A percentile compares a stretch with the other conserved stretches of the same genome.
These are phyloP conservation scores for Trifolium subterraneum DNA, from an alignment of 306 rosid species.

Conservation along the genomic window DNA sequence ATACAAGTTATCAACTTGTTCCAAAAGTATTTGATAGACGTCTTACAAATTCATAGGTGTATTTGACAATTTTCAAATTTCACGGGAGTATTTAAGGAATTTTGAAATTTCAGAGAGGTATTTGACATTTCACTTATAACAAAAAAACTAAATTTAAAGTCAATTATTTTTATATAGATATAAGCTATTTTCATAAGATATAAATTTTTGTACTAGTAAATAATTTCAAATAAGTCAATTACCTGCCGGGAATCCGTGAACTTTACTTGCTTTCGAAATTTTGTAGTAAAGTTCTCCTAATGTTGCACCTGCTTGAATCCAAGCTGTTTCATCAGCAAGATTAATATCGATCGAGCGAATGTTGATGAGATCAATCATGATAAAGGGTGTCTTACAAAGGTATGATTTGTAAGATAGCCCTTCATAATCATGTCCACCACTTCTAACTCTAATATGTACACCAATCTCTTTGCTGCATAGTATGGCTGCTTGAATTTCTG, in stretches of 20 bases:
- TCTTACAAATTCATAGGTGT: too few species aligned
- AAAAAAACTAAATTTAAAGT: too few species aligned
- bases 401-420: slow-evolving; percentile 60
- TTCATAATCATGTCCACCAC: slow-evolving; percentile 68
- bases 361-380: slow-evolving; percentile 53
- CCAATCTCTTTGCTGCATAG: slow-evolving; percentile 51
- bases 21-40: too few species aligned
- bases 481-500: slow-evolving; percentile 55
- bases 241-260: slow-evolving; percentile 56
- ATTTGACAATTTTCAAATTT: too few species aligned
- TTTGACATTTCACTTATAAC: too few species aligned
- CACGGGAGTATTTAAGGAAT: too few species aligned
- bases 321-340: slow-evolving; percentile 56
- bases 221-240: background rate
- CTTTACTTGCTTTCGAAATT: slow-evolving; percentile 47
- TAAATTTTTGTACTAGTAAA: background rate
- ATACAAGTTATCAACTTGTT: too few species aligned
- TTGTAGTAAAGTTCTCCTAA: slow-evolving; percentile 61
- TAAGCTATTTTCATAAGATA: background rate
- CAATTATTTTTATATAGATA: too few species aligned
- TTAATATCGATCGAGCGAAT: slow-evolving; percentile 40
- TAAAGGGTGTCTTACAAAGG: slow-evolving; percentile 42
- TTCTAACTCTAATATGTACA: slow-evolving; percentile 54
- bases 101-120: too few species aligned
- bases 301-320: slow-evolving; percentile 66